A percentile compares a stretch with the other conserved stretches of the same genome.
Evolutionary conservation across 768 basidiomycete species (phyloP).

Genomic region (Megacollybia marginata): DNA sequence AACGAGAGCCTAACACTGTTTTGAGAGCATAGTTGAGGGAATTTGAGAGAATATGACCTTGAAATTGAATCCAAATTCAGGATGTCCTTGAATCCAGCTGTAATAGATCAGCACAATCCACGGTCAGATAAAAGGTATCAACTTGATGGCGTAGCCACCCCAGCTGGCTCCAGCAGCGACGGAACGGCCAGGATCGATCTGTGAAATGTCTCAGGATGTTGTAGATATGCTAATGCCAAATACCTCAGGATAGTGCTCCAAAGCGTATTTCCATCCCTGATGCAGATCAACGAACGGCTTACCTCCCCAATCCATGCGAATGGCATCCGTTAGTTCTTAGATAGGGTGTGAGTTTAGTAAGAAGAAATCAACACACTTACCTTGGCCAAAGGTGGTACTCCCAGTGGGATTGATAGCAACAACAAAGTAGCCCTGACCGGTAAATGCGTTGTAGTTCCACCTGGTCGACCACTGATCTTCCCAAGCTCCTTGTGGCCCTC

Average conservation of each 20-base stretch:
- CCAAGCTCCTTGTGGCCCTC: conserved; percentile 82
- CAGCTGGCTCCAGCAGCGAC: conserved; percentile 80
- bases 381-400: conserved; percentile 88
- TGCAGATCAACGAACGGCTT: conserved; percentile 76
- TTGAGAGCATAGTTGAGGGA: background rate
- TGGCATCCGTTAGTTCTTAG: conserved; percentile 73
- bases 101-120: conserved; percentile 1
- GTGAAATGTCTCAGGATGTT: conserved; percentile 1
- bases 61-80: conserved; percentile 81
- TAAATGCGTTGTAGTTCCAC: conserved; percentile 89
- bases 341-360: background rate
- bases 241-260: conserved; percentile 67
- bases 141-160: conserved; percentile 90
- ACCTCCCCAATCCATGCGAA: conserved; percentile 78
- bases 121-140: conserved; percentile 12
- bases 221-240: background rate
- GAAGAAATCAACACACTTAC: conserved; percentile 23
- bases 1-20: conserved; percentile 50
- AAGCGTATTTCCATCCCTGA: conserved; percentile 65
- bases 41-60: conserved; percentile 34
- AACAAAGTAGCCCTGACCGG: conserved; percentile 84
- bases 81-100: conserved; percentile 95
- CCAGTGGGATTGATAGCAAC: conserved; percentile 92
- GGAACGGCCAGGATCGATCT: conserved; percentile 65
- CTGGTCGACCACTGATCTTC: conserved; percentile 85